Conservation (phyloP, 2,329 filamentous ascomycete species). For the Ilyonectria mors-panacis region DNA sequence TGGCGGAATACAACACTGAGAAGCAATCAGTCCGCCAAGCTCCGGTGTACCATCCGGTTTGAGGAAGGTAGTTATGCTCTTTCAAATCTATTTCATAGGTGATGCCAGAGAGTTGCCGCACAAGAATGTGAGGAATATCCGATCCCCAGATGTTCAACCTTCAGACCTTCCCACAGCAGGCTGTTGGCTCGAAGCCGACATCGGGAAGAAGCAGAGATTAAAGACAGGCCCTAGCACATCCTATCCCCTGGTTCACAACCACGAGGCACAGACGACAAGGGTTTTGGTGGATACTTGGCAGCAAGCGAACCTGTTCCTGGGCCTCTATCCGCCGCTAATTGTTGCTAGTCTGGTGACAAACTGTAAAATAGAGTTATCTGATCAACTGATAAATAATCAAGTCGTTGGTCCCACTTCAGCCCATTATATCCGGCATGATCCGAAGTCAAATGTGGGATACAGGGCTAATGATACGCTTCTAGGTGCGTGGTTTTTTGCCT, state of each 20-base stretch:
- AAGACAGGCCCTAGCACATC: background rate
- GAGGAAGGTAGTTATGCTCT: too few relatives aligned
- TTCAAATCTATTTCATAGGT: too few relatives aligned
- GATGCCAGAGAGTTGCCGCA: too few relatives aligned
- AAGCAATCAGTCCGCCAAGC: too few relatives aligned
- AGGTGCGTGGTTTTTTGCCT: too few relatives aligned
- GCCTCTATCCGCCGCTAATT: background rate
- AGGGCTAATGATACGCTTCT: too few relatives aligned
- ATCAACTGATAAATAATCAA: background rate
- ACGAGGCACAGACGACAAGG: background rate
- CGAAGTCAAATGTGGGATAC: too few relatives aligned
- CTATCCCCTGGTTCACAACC: background rate
- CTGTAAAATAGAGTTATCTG: background rate
- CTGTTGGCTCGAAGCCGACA: background rate
- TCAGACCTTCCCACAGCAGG: background rate
- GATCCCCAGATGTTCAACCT: background rate
- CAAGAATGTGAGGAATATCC: background rate
- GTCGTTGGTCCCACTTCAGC: background rate
- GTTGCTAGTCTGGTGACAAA: background rate
- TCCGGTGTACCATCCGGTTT: too few relatives aligned
- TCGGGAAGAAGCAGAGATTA: background rate
- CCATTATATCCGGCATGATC: too few relatives aligned
- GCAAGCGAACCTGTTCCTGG: background rate
- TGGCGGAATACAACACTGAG: too few relatives aligned
- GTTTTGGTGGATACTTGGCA: background rate